These are phyloP conservation scores for Pseudomassariella vexata DNA, from an alignment of 2,329 filamentous ascomycete genomes.

Conservation along the genomic window DNA sequence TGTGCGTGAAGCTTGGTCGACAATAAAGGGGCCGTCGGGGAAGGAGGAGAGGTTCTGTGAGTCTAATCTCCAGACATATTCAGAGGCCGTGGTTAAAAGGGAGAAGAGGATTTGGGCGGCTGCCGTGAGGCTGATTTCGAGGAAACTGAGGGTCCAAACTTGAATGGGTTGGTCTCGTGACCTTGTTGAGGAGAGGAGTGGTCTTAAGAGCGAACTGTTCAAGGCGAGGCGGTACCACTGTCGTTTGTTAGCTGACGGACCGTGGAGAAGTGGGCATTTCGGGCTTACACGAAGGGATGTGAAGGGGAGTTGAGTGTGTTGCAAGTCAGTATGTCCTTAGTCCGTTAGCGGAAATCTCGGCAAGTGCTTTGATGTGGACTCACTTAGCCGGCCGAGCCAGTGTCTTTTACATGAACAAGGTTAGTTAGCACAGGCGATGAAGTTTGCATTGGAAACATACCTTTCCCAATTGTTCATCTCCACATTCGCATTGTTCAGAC, in stretches of 20 bases:
- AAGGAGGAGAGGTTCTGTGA: not conserved
- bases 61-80: conserved; percentile 1
- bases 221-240: conserved; percentile 4
- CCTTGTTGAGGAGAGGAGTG: conserved; percentile 2
- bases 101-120: conserved; percentile 3
- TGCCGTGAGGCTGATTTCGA: conserved; percentile 3
- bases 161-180: conserved; percentile 1
- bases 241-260: not conserved
- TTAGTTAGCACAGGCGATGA: not conserved
- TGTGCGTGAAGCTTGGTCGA: not conserved
- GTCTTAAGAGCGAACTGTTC: conserved; percentile 2
- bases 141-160: conserved; percentile 2
- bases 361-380: not conserved
- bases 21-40: not conserved
- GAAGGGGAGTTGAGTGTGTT: conserved; percentile 2
- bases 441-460: not conserved
- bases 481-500: conserved; percentile 3
- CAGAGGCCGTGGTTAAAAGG: not conserved
- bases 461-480: conserved; percentile 5
- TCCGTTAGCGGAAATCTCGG: not conserved
- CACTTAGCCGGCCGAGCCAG: conserved; percentile 2
- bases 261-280: not conserved
- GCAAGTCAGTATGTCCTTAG: not conserved
- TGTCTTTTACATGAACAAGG: not conserved
- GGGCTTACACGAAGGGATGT: conserved; percentile 5